Conservation (phyloP, 164 flowering plant genomes). For the Magnolia kwangsiensis region DNA sequence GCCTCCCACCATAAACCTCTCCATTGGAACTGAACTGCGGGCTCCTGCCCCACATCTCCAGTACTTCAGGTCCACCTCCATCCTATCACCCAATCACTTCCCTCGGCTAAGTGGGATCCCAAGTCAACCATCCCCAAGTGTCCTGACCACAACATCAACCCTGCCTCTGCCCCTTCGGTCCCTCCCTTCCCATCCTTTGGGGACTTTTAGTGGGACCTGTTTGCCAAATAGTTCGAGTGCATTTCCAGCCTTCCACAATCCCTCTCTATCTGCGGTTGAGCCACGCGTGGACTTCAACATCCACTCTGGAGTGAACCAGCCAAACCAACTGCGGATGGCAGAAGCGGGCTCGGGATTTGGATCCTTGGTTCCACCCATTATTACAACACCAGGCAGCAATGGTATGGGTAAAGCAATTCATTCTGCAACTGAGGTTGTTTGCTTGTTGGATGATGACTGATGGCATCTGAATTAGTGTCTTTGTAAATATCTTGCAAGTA, state of each 20-base stretch:
- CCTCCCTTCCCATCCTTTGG: not conserved
- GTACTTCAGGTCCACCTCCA: conserved; percentile 30
- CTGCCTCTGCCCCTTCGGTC: conserved; percentile 7
- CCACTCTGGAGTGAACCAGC: conserved; percentile 12
- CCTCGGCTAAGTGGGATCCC: conserved; percentile 17
- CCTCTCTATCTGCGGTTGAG: conserved; percentile 16
- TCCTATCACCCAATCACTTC: conserved; percentile 11
- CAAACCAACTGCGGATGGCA: conserved; percentile 10
- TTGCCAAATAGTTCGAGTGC: conserved; percentile 10
- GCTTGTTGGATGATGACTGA: conserved; percentile 65
- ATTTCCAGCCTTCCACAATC: conserved; percentile 6
- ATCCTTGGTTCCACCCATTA: conserved; percentile 3
- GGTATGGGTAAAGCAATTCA: too few species aligned
- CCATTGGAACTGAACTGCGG: conserved; percentile 32
- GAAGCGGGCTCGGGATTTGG: conserved; percentile 11
- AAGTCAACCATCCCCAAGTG: conserved; percentile 16
- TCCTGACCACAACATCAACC: conserved; percentile 10
- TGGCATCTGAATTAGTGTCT: not conserved
- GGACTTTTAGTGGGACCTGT: conserved; percentile 10
- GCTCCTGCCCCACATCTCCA: conserved; percentile 60
- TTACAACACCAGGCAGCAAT: too few species aligned
- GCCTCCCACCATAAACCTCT: conserved; percentile 18
- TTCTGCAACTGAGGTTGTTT: conserved; percentile 32
- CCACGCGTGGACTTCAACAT: conserved; percentile 24
- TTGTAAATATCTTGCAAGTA: not conserved